Conservation (phyloP, 1,139 yeast species). For the Chernovozyma aurita region DNA sequence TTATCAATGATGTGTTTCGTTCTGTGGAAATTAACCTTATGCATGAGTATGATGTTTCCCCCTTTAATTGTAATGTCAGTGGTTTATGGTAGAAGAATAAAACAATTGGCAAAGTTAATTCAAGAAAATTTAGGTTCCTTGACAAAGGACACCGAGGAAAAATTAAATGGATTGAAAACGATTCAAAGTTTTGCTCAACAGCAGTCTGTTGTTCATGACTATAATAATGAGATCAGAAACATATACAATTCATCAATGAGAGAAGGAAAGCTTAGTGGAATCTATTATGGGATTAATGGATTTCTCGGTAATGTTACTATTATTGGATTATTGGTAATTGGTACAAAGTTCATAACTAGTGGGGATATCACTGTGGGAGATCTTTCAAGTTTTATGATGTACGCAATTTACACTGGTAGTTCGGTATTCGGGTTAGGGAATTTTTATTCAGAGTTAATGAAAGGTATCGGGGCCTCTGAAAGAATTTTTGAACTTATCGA, state of each 20-base stretch:
- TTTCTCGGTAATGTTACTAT: constrained; percentile 79
- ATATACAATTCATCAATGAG: constrained; percentile 71
- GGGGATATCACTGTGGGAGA: constrained; percentile 83
- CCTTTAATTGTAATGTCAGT: constrained; percentile 74
- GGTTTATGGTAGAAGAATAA: constrained; percentile 74
- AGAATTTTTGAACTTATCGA: constrained; percentile 85
- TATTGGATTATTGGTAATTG: constrained; percentile 70
- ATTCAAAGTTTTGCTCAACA: constrained; percentile 91
- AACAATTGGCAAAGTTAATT: constrained; percentile 67
- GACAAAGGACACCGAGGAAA: constrained; percentile 89
- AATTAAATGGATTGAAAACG: constrained; percentile 78
- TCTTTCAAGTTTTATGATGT: constrained; percentile 87
- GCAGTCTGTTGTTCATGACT: constrained; percentile 42
- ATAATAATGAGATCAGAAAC: constrained; percentile 63
- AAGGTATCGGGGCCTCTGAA: constrained; percentile 95
- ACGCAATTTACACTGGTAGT: constrained; percentile 87
- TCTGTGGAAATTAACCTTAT: constrained; percentile 72
- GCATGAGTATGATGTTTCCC: constrained; percentile 76
- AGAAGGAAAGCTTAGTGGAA: constrained; percentile 76
- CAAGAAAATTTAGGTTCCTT: constrained; percentile 85
- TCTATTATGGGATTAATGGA: constrained; percentile 74
- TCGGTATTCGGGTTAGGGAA: constrained; percentile 88
- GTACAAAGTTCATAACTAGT: constrained; percentile 69
- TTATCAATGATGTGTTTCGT: constrained; percentile 82
- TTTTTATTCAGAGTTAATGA: constrained; percentile 90